Evolutionary conservation across 495 filamentous ascomycete species (phyloP), one percentile per base, ranked within the genome.

Genomic region (Podospora conica): DNA sequence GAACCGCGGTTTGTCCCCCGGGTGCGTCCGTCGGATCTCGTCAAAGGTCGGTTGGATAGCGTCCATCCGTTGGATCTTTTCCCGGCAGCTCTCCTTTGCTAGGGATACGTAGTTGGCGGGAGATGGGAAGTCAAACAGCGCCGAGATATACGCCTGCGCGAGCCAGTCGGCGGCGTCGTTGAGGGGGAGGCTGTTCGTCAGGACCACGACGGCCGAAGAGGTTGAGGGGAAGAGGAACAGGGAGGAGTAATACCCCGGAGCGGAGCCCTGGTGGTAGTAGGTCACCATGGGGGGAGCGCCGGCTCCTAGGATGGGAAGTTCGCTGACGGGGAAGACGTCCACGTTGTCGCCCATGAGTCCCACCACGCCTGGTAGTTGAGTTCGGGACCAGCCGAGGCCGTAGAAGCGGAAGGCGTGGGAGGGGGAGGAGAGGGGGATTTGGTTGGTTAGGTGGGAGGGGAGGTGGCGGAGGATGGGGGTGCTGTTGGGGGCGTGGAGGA

Each of bases 141-240:
- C 57, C 40, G 71, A 56, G 22, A 76, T 64, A 20, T 71, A n/a
- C 9, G 71, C 27, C 29, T 73, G 73, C 21, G 59, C 53, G 20
- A 77, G 65, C 70, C 70, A 78, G 66, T 77, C 76, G 22, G 73
- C 40, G 1, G 57, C 58, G 53, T 78, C 76, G 28, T 66, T 69
- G 18, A 73, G 64, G 9, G 68, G 18, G 20, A 72, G 15, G 3
- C 67, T 60, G 61, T 78, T 77, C 9, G 63, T 71, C 7, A 77
- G 58, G 15, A 78, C 65, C 9, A 76, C 67, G 20, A 76, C 66
- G 7, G 68, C 68, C 2, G 65, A 67, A 11, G 71, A 28, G 5
- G 71, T 72, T 10, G 72, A 70, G 10, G 76, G 75, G 8, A 78
- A 58, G 18, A 78, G 69, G 11, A 59, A 63, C 3, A 75, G 53